phyloP scores from a whole-genome alignment of 2,329 filamentous ascomycete species.

The Tolypocladium tundrense region DNA sequence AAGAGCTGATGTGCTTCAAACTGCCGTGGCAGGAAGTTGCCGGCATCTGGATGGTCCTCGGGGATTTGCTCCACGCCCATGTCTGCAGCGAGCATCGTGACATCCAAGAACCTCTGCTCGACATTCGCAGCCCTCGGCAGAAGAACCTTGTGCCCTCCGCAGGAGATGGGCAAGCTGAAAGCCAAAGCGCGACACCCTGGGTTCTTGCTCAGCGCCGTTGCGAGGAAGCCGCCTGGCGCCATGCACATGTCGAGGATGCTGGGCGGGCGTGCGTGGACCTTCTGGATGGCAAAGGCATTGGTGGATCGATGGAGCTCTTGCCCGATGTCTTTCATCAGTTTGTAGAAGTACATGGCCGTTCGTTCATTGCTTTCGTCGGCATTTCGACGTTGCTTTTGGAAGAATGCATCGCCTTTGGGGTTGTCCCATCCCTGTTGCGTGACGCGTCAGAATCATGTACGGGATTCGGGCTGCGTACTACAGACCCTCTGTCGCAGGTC shows the following conservation, averaged over 20 bases:
- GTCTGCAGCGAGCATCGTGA: slow-evolving; percentile 40
- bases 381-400: neutral
- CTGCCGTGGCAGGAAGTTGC: slow-evolving; percentile 11
- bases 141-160: slow-evolving; percentile 30
- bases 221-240: slow-evolving; percentile 43
- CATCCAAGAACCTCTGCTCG: slow-evolving; percentile 25
- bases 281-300: slow-evolving; percentile 16
- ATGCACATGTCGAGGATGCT: slow-evolving; percentile 44
- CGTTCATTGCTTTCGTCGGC: neutral
- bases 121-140: slow-evolving; percentile 11
- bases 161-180: slow-evolving; percentile 27
- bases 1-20: slow-evolving; percentile 18
- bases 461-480: neutral
- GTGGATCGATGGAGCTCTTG: slow-evolving; percentile 27
- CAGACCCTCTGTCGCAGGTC: neutral
- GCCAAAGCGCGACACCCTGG: slow-evolving; percentile 18
- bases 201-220: slow-evolving; percentile 23
- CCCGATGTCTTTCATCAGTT: slow-evolving; percentile 32
- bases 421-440: neutral
- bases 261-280: neutral
- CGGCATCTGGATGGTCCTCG: slow-evolving; percentile 13
- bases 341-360: slow-evolving; percentile 16
- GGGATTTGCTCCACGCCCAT: slow-evolving; percentile 25
- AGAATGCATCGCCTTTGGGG: neutral
- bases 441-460: neutral